Evolutionary conservation across 2,329 filamentous ascomycete species (phyloP).

Genomic region (Pseudocercospora vitis): DNA sequence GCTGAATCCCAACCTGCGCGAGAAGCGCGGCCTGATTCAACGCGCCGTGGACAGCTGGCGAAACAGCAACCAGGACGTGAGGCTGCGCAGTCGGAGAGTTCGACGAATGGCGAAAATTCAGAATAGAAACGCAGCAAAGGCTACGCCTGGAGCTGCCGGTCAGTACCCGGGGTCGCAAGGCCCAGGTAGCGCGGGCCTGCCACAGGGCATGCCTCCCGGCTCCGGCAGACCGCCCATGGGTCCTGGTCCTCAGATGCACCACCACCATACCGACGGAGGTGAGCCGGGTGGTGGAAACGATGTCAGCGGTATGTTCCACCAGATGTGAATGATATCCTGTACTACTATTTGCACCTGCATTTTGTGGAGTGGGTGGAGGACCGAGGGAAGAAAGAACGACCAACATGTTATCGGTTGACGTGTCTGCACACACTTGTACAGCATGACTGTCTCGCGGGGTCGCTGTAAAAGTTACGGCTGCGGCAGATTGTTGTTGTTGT

Average conservation of each 20-base stretch:
- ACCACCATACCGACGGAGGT: constrained; percentile 72
- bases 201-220: constrained; percentile 60
- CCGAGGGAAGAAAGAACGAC: constrained; percentile 19
- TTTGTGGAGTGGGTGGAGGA: constrained; percentile 24
- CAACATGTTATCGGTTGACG: constrained; percentile 25
- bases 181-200: constrained; percentile 59
- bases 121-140: constrained; percentile 55
- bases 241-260: constrained; percentile 57
- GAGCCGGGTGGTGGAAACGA: constrained; percentile 64
- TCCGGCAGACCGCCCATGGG: constrained; percentile 62
- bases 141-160: constrained; percentile 25
- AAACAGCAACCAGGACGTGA: constrained; percentile 96
- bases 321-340: constrained; percentile 66
- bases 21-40: constrained; percentile 94
- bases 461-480: constrained; percentile 16
- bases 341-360: constrained; percentile 27
- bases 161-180: constrained; percentile 68
- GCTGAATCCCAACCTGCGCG: constrained; percentile 83
- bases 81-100: constrained; percentile 85
- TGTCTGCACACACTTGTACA: constrained; percentile 31
- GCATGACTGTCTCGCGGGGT: constrained; percentile 25
- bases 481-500: constrained; percentile 31
- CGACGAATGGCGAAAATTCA: constrained; percentile 95
- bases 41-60: constrained; percentile 97
- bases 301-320: constrained; percentile 97